Evolutionary conservation across 2,329 filamentous ascomycete genomes (phyloP), one percentile per base, ranked within the genome.

Genomic region (Neonectria sp.): DNA sequence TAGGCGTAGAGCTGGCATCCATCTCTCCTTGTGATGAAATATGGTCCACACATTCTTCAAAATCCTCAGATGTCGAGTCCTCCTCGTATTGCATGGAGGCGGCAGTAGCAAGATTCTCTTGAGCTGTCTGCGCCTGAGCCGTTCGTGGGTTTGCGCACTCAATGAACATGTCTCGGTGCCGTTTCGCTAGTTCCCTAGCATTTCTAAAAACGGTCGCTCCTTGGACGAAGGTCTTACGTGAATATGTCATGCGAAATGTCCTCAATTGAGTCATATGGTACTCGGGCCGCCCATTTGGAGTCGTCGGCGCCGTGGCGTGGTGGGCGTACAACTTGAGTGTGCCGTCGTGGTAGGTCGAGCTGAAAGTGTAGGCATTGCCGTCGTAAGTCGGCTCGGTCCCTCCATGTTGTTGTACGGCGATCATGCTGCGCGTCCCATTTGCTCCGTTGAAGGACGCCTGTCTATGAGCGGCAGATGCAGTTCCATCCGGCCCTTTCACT

Each of bases 261-360:
- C 66, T 60, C 2, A 83, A 5, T 60, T 79, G 70, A 12, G 79
- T 82, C 80, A 84, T 85, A 56, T 84, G 76, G 73, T 84, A 85
- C 73, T 79, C 78, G 7, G 78, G 79, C 55, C 55, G 78, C 71
- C 67, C 77, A 68, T 69, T 77, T 55, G 75, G 65, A 25, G 24
- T 72, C 11, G 60, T 71, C 53, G 81, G 79, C 53, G 74, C 74
- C n/a, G 76, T 79, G 57, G 73, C 21, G 68, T 85, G 77, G 70
- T 79, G 78, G 57, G 82, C 76, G 64, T 80, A 84, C 57, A 85
- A 66, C 67, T 77, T 70, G n/a, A 86, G 80, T 12, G 2, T 15
- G 53, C 82, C 80, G 61, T 61, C 62, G 48, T 82, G 73, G 67
- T 85, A 85, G 3, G 68, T 83, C 6, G 79, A 78, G 45, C 77